These are phyloP conservation scores for Colletotrichum lindemuthianum DNA, from an alignment of 2,329 filamentous ascomycete genomes.

Conservation along the genomic window DNA sequence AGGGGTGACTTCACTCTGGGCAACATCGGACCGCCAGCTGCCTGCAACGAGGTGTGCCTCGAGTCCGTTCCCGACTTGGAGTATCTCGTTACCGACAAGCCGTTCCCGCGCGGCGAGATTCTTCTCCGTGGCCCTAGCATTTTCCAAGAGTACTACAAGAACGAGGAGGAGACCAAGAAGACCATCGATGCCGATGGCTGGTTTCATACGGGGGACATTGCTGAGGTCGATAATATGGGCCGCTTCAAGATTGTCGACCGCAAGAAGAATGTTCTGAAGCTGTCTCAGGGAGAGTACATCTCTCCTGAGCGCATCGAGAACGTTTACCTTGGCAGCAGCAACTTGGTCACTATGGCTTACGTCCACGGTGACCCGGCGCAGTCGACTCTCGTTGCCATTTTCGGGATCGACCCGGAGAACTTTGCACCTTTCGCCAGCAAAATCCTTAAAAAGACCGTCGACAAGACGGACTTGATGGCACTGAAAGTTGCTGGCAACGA, in stretches of 20 bases:
- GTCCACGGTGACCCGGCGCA: constrained; percentile 91
- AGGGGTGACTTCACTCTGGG: constrained; percentile 77
- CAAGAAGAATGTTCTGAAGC: constrained; percentile 98
- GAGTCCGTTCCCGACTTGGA: constrained; percentile 94
- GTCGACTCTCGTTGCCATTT: constrained; percentile 83
- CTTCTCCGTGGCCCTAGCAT: constrained; percentile 82
- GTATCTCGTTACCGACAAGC: constrained; percentile 88
- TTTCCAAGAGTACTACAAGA: constrained; percentile 91
- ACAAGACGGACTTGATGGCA: constrained; percentile 70
- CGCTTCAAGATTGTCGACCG: constrained; percentile 95
- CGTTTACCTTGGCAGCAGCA: constrained; percentile 84
- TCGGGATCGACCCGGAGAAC: constrained; percentile 84
- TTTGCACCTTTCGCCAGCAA: constrained; percentile 86
- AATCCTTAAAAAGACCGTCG: constrained; percentile 75
- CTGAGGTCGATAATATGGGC: constrained; percentile 82
- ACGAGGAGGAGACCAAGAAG: constrained; percentile 86
- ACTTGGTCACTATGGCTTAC: constrained; percentile 81
- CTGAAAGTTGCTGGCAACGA: constrained; percentile 75
- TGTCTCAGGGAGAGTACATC: constrained; percentile 97
- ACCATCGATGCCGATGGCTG: constrained; percentile 87
- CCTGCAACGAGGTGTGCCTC: constrained; percentile 79
- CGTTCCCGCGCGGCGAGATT: constrained; percentile 89
- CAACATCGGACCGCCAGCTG: constrained; percentile 81
- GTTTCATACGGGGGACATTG: constrained; percentile 97
- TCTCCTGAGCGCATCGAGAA: constrained; percentile 98